These are phyloP conservation scores for Endocalyx cinctus DNA, from an alignment of 2,329 filamentous ascomycete genomes.

Conservation along the genomic window DNA sequence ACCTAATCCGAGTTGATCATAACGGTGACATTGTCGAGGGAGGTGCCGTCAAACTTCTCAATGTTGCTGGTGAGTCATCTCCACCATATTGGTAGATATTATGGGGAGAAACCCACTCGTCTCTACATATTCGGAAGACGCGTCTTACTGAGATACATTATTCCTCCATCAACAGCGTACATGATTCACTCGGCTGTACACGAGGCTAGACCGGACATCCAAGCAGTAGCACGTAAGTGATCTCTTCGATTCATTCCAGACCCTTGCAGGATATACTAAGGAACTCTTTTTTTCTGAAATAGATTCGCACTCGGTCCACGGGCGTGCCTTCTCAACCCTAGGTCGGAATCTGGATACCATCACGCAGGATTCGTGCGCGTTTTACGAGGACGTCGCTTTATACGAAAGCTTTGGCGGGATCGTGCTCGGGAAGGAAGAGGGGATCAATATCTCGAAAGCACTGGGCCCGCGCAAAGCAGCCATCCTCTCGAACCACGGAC, in stretches of 20 bases:
- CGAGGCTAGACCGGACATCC: conserved; percentile 47
- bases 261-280: too few relatives aligned
- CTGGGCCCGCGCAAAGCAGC: conserved; percentile 47
- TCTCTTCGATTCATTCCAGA: too few relatives aligned
- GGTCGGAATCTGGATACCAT: conserved; percentile 61
- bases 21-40: conserved; percentile 60
- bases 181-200: conserved; percentile 53
- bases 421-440: conserved; percentile 49
- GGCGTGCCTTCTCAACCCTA: conserved; percentile 55
- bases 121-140: too few relatives aligned
- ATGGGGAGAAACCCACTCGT: too few relatives aligned
- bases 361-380: conserved; percentile 57
- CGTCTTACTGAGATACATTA: not conserved
- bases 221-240: conserved; percentile 50
- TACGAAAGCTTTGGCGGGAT: conserved; percentile 47
- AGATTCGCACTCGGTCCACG: conserved; percentile 52
- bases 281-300: too few relatives aligned
- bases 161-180: conserved; percentile 25
- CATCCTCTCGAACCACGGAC: conserved; percentile 51
- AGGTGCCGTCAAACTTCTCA: conserved; percentile 37
- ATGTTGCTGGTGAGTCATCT: conserved; percentile 20
- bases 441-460: conserved; percentile 40
- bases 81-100: not conserved
- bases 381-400: conserved; percentile 46
- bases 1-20: conserved; percentile 63